Evolutionary conservation across 768 basidiomycete genomes (phyloP).

Genomic region (Leccinellum albellum): DNA sequence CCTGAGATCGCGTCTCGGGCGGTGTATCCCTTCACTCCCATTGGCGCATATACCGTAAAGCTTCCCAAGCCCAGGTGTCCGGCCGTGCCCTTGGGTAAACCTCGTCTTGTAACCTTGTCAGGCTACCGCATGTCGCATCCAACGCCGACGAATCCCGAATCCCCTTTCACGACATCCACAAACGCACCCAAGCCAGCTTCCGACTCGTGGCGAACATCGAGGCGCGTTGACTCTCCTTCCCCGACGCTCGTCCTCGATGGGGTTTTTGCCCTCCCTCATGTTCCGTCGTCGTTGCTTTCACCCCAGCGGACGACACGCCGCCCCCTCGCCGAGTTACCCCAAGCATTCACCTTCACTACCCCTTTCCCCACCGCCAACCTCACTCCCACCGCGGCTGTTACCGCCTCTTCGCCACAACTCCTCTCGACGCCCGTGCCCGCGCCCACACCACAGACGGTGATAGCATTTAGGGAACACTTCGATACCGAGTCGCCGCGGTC

Average conservation of each 20-base stretch:
- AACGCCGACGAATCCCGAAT: not conserved
- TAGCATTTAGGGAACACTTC: not conserved
- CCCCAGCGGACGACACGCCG: not conserved
- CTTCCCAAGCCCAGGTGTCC: slow-evolving; percentile 4
- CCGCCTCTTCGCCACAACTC: not conserved
- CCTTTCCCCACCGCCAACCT: not conserved
- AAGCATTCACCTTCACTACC: not conserved
- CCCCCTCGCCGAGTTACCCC: not conserved
- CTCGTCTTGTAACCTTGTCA: not conserved
- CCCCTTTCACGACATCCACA: not conserved
- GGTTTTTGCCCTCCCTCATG: slow-evolving; percentile 16
- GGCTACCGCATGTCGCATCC: not conserved
- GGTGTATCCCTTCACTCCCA: slow-evolving; percentile 1
- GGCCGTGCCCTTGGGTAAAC: not conserved
- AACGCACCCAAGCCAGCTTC: not conserved
- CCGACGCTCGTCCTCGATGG: slow-evolving; percentile 20
- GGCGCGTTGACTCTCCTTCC: slow-evolving; percentile 6
- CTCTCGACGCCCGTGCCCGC: not conserved
- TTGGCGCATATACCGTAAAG: slow-evolving; percentile 12
- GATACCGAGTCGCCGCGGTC: slow-evolving; percentile 16
- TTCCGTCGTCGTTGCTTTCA: not conserved
- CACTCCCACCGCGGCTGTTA: not conserved
- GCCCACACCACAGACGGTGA: not conserved
- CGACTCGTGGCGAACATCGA: not conserved
- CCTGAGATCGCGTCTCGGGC: not conserved